Percentiles rank a stretch among this genome's conserved stretches.
Evolutionary conservation across 768 basidiomycete genomes (phyloP).

Genomic region (Hypholoma sublateritium): DNA sequence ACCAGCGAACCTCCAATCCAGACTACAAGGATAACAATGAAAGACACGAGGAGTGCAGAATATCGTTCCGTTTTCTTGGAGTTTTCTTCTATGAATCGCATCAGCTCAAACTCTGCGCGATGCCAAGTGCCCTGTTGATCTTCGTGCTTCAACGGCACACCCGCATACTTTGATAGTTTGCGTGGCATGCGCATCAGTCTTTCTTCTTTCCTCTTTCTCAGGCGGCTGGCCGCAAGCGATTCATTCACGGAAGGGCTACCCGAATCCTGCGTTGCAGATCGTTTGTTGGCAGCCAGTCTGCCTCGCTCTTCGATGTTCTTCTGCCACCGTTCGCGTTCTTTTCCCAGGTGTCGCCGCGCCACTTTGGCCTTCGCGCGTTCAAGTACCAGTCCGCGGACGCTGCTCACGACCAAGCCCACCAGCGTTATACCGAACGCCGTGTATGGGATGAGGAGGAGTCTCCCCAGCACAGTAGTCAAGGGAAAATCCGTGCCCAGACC

Average conservation of each 20-base stretch:
- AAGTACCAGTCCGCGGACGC: slow-evolving; percentile 37
- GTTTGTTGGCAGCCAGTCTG: neutral
- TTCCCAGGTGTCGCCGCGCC: slow-evolving; percentile 29
- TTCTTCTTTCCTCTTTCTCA: neutral
- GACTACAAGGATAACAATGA: slow-evolving; percentile 19
- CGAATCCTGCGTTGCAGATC: neutral
- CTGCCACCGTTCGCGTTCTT: slow-evolving; percentile 29
- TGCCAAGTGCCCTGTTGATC: slow-evolving; percentile 26
- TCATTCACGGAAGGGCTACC: neutral
- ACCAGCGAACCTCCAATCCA: slow-evolving; percentile 33
- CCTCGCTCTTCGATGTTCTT: slow-evolving; percentile 7
- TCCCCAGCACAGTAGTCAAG: slow-evolving; percentile 20
- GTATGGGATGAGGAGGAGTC: slow-evolving; percentile 37
- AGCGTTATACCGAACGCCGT: slow-evolving; percentile 36
- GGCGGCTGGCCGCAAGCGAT: neutral
- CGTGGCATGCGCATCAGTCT: slow-evolving; percentile 7
- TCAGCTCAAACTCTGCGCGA: slow-evolving; percentile 36
- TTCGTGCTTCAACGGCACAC: slow-evolving; percentile 16
- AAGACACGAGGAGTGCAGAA: slow-evolving; percentile 25
- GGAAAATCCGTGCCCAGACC: slow-evolving; percentile 41
- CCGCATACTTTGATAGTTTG: slow-evolving; percentile 3
- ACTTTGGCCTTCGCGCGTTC: slow-evolving; percentile 36
- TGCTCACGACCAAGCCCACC: slow-evolving; percentile 37
- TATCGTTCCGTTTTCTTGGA: slow-evolving; percentile 27
- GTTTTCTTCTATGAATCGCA: slow-evolving; percentile 31